Evolutionary conservation across 257 asterid species (phyloP), one percentile per base, ranked within the genome.

Genomic region (Penstemon davidsonii): DNA sequence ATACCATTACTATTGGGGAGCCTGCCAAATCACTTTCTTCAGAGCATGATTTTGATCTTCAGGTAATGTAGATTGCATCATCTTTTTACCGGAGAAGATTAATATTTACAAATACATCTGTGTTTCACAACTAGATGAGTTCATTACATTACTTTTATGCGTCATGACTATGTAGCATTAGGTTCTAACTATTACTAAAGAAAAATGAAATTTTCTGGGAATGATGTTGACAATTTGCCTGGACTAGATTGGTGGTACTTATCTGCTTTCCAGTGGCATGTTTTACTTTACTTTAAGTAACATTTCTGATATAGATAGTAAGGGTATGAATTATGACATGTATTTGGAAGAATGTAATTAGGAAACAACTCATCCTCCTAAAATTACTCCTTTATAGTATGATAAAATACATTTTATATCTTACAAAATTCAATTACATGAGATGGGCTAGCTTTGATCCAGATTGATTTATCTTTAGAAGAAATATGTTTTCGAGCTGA

Each of bases 11-110:
- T 42, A 75, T 93, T 53, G 83, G 89, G 0, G 86, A 81, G 57
- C 82, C 80, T 52, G 87, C 88, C 53, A 76, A 76, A 61, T 69
- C 86, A 50, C 88, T 90, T n/a, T 84, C 97, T 62, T 68, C 81
- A 4, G 68, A 84, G 25, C 86, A 90, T 76, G 83, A 76, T 55
- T 93, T 93, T 82, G 98, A 93, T 80, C 88, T 93, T 52, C 97
- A 88, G 97, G 98, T 90, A 67, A 37, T 64, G 0, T 50, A 7
- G 4, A 43, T 57, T 45, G 7, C 60, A 15, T 55, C 12, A 38
- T 25, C 40, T 33, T 60, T 9, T 47, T 53, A 7, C 12, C 4
- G 18, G 8, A 37, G 56, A 8, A 33, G 0, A 5, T 25, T 25
- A 19, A 7, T 37, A 12, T 39, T 70, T 60, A 0, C 4, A 12